phyloP scores from a whole-genome alignment of 768 basidiomycete species.

The Rhizopogon vinicolor region DNA sequence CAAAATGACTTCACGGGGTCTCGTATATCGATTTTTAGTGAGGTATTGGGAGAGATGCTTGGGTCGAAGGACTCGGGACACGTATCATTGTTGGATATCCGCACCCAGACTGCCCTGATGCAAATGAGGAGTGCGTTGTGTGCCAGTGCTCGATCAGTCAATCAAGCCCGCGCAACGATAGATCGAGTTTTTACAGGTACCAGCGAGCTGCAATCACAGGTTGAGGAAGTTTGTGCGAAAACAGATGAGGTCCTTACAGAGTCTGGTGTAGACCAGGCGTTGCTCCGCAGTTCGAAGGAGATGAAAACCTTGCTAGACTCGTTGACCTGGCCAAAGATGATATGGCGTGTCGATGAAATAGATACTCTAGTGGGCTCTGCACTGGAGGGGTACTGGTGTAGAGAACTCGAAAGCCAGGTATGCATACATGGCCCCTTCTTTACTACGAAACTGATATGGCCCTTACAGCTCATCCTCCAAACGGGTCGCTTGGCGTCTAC shows the following conservation, averaged over 20 bases:
- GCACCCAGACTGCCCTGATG: conserved; percentile 31
- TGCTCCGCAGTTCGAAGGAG: conserved; percentile 23
- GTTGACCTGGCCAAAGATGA: conserved; percentile 34
- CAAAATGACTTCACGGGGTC: conserved; percentile 61
- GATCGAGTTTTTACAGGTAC: conserved; percentile 31
- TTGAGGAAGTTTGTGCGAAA: conserved; percentile 36
- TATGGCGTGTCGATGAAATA: conserved; percentile 39
- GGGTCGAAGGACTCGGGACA: neutral
- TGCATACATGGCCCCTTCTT: conserved; percentile 1
- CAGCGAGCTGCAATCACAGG: conserved; percentile 30
- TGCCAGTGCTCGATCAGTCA: conserved; percentile 30
- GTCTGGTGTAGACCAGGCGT: conserved; percentile 18
- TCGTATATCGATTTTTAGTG: conserved; percentile 45
- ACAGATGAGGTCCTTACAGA: conserved; percentile 37
- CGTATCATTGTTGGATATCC: conserved; percentile 21
- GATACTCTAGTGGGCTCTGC: conserved; percentile 27
- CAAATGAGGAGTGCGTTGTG: conserved; percentile 38
- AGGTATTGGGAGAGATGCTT: conserved; percentile 29
- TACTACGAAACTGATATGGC: neutral
- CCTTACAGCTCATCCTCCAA: conserved; percentile 56
- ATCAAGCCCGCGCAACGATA: conserved; percentile 25
- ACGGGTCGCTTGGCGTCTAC: conserved; percentile 51
- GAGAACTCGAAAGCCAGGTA: conserved; percentile 49
- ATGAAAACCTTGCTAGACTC: conserved; percentile 26
- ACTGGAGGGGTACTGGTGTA: conserved; percentile 33